Evolutionary conservation across 305 asterid species (phyloP).

Genomic region (Salvia sclarea): DNA sequence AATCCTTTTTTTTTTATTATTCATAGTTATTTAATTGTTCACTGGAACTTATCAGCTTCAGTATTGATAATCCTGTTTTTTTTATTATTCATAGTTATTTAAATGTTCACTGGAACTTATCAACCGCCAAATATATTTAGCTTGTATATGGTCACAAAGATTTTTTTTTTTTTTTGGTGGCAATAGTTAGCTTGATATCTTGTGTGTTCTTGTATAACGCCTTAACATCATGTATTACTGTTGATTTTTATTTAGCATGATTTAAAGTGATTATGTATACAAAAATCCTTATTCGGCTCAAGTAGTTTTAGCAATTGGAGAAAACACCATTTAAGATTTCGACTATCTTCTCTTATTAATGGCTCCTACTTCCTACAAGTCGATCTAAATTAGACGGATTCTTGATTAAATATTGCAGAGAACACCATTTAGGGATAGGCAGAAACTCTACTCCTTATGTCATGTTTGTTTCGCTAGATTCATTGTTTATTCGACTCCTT

Average conservation of each 20-base stretch:
- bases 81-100: not conserved
- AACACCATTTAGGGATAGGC: not conserved
- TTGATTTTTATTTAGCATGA: not conserved
- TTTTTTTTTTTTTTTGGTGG: not conserved
- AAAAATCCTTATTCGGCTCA: not conserved
- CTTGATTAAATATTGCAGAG: not conserved
- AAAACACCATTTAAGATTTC: too few relatives aligned
- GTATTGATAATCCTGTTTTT: not conserved
- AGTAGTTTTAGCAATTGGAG: not conserved
- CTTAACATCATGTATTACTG: not conserved
- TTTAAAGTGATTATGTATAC: not conserved
- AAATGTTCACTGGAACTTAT: conserved; percentile 1
- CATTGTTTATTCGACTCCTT: not conserved
- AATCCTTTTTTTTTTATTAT: not conserved
- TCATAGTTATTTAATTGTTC: not conserved
- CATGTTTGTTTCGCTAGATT: not conserved
- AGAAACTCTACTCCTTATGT: not conserved
- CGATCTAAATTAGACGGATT: not conserved
- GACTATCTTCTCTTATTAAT: not conserved
- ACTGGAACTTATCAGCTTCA: not conserved
- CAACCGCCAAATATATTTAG: not conserved
- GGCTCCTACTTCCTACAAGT: not conserved
- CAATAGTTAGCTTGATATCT: too few relatives aligned
- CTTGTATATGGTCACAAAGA: conserved; percentile 1
- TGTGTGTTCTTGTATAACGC: too few relatives aligned